phyloP scores from a whole-genome alignment of 768 basidiomycete genomes.

The Kockovaella imperatae region DNA sequence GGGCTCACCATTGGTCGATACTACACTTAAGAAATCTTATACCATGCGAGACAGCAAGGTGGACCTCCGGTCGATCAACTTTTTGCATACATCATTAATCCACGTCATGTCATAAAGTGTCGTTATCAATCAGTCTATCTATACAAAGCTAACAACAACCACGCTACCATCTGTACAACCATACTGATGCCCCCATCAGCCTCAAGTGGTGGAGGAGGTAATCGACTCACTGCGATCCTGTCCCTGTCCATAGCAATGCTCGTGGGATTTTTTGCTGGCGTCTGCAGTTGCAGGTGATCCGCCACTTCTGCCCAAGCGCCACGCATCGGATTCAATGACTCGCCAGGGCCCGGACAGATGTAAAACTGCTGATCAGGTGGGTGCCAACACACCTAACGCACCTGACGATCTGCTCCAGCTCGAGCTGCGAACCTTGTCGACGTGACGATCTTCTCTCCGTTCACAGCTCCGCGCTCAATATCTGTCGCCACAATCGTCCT shows the following conservation, averaged over 20 bases:
- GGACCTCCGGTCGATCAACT: no score
- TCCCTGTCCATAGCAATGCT: constrained; percentile 86
- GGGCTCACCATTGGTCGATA: neutral
- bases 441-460: constrained; percentile 76
- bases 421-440: constrained; percentile 81
- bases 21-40: no score
- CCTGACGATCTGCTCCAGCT: constrained; percentile 70
- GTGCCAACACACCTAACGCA: constrained; percentile 47
- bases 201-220: neutral
- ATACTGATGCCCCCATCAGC: constrained; percentile 7
- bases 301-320: constrained; percentile 73
- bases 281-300: constrained; percentile 51
- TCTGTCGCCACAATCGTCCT: constrained; percentile 80
- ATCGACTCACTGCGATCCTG: constrained; percentile 62
- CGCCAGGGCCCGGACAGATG: no score
- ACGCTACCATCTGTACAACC: constrained; percentile 21
- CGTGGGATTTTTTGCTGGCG: constrained; percentile 90
- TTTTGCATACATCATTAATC: no score
- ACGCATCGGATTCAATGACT: constrained; percentile 56
- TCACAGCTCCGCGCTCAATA: constrained; percentile 80
- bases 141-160: constrained; percentile 10
- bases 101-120: no score
- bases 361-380: no score
- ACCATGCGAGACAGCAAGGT: no score
- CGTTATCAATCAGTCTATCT: no score